These are phyloP conservation scores for Corynespora cassiicola DNA, from an alignment of 2,329 filamentous ascomycete species.

Conservation along the genomic window DNA sequence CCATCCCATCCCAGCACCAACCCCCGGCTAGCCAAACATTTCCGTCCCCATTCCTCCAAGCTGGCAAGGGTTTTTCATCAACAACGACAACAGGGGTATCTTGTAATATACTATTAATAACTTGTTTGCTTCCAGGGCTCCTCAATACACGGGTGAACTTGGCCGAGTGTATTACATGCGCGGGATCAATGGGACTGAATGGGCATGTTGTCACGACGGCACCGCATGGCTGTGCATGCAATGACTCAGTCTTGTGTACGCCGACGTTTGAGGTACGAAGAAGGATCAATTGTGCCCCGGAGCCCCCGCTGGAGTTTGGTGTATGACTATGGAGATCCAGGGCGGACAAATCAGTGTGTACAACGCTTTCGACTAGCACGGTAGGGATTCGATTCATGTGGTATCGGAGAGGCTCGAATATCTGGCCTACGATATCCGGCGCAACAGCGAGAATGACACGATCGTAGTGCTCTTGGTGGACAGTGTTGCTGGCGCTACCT, in stretches of 20 bases:
- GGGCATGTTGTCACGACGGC: conserved; percentile 62
- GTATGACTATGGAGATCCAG: conserved; percentile 9
- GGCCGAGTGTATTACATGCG: conserved; percentile 53
- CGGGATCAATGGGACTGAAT: conserved; percentile 45
- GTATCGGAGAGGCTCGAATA: conserved; percentile 54
- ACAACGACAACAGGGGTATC: conserved; percentile 5
- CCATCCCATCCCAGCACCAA: conserved; percentile 72
- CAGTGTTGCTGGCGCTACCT: conserved; percentile 7
- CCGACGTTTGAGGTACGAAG: conserved; percentile 40
- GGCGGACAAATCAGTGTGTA: conserved; percentile 47
- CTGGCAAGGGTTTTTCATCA: conserved; percentile 25
- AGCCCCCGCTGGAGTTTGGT: not conserved
- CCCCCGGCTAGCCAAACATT: conserved; percentile 64
- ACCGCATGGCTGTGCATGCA: conserved; percentile 60
- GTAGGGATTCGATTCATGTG: conserved; percentile 56
- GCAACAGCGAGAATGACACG: conserved; percentile 62
- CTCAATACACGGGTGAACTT: conserved; percentile 62
- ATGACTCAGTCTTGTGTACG: conserved; percentile 55
- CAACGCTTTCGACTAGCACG: conserved; percentile 55
- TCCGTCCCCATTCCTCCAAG: conserved; percentile 62
- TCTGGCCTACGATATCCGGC: conserved; percentile 57
- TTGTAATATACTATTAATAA: conserved; percentile 57
- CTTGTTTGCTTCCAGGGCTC: conserved; percentile 54
- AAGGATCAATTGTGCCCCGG: conserved; percentile 36
- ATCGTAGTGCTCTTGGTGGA: conserved; percentile 53